phyloP scores from a whole-genome alignment of 2,329 filamentous ascomycete genomes.

The Calonectria crousiana region DNA sequence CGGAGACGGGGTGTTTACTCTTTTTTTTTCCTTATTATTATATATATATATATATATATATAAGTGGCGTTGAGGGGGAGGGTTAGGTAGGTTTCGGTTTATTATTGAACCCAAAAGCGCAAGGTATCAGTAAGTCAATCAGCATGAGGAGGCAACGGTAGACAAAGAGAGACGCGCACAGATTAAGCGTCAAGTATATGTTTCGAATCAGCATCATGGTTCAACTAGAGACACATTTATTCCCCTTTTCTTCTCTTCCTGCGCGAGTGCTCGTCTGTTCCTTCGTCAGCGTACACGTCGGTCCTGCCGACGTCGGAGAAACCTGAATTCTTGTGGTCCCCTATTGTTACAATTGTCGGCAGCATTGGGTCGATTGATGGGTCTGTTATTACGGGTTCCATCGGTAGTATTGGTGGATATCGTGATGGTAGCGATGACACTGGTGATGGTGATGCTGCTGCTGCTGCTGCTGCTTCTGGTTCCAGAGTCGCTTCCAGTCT shows the following conservation, averaged over 20 bases:
- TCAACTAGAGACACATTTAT: slow-evolving; percentile 11
- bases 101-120: not conserved
- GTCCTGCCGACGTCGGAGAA: not conserved
- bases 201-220: slow-evolving; percentile 12
- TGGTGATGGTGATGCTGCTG: not conserved
- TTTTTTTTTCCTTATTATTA: not conserved
- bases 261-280: not conserved
- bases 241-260: not conserved
- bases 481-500: not conserved
- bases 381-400: not conserved
- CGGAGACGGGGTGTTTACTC: not conserved
- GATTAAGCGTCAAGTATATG: slow-evolving; percentile 11
- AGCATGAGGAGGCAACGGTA: slow-evolving; percentile 7
- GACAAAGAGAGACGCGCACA: slow-evolving; percentile 9
- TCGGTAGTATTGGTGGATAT: not conserved
- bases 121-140: slow-evolving; percentile 8
- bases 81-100: slow-evolving; percentile 13
- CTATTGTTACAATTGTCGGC: not conserved
- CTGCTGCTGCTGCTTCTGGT: not conserved
- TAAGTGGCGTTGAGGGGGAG: slow-evolving; percentile 13
- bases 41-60: no score
- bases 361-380: not conserved
- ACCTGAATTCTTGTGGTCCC: not conserved
- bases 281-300: not conserved
- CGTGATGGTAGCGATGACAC: not conserved